These are phyloP conservation scores for Cucumis melo DNA, from an alignment of 306 rosid species.

Conservation along the genomic window DNA sequence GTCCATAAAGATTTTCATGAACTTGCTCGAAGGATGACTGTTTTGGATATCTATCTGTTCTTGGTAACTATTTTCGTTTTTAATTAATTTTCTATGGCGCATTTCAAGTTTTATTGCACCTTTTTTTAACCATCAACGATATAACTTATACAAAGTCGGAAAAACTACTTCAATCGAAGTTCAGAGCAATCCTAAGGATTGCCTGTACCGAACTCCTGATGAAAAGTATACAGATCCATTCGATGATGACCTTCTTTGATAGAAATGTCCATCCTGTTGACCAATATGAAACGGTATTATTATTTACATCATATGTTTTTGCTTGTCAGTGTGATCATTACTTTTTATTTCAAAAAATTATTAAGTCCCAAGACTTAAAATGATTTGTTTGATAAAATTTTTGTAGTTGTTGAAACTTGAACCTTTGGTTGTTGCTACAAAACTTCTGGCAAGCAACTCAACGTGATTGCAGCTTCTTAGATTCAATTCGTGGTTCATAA, in stretches of 20 bases:
- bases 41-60: not conserved
- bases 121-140: constrained; percentile 18
- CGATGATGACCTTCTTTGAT: constrained; percentile 37
- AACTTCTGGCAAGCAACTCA: constrained; percentile 53
- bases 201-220: constrained; percentile 34
- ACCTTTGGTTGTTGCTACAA: constrained; percentile 48
- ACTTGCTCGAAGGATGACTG: not conserved
- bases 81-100: not conserved
- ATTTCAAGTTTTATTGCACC: not conserved
- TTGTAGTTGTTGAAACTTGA: constrained; percentile 41
- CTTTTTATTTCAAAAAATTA: no score
- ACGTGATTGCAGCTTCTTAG: constrained; percentile 65
- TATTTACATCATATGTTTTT: no score
- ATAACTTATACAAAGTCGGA: constrained; percentile 43
- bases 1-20: not conserved
- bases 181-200: constrained; percentile 17
- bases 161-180: constrained; percentile 12
- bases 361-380: not conserved
- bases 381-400: not conserved
- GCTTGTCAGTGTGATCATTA: no score
- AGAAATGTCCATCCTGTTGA: constrained; percentile 45
- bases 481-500: constrained; percentile 76
- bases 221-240: constrained; percentile 45
- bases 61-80: not conserved
- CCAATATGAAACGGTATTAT: not conserved